Evolutionary conservation across 768 basidiomycete species (phyloP), one percentile per base, ranked within the genome.

Genomic region (Mycena polygramma): DNA sequence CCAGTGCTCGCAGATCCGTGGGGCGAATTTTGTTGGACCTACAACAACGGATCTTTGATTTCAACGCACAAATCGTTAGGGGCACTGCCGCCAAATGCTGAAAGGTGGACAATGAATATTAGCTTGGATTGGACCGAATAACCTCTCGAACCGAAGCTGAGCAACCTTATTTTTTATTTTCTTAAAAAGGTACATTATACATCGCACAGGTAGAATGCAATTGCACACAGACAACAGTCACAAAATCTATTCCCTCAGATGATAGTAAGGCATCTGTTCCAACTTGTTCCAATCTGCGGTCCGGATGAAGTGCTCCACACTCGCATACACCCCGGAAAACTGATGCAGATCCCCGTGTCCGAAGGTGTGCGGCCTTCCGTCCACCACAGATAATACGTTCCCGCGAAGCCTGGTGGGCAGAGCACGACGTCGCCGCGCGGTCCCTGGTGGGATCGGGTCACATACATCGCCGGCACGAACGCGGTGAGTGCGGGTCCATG

Each of bases 401-500:
- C 52, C 14, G 52, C 52, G 26, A 26, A 26, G 13, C 52, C 52
- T 1, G 52, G 52, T 10, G 52, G 52, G 22, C 52, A 54, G 13
- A 54, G 30, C 15, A 54, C 52, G 6, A 15, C 8, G 30, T 35
- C 52, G 17, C 24, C 52, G 30, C 24, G 30, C 9, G 51, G 48
- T 6, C 30, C 30, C 30, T 6, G 30, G 30, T 3, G 30, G 30
- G 30, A 30, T 30, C 30, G 30, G 41, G 41, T 41, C 10, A 26
- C 48, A 36, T 15, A 63, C 37, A 63, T 8, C 7, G 61, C 61
- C 7, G 61, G 61, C n/a, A 63, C 37, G 35, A 52, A 26, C n/a
- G 37, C 51, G 10, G 13, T 14, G 2, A 63, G 36, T 11, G 7
- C 48, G 7, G 5, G 13, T 6, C 61, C 61, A 17, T 24, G 52